Evolutionary conservation across 2,329 filamentous ascomycete genomes (phyloP).

Genomic region (Xylaria hypoxylon): DNA sequence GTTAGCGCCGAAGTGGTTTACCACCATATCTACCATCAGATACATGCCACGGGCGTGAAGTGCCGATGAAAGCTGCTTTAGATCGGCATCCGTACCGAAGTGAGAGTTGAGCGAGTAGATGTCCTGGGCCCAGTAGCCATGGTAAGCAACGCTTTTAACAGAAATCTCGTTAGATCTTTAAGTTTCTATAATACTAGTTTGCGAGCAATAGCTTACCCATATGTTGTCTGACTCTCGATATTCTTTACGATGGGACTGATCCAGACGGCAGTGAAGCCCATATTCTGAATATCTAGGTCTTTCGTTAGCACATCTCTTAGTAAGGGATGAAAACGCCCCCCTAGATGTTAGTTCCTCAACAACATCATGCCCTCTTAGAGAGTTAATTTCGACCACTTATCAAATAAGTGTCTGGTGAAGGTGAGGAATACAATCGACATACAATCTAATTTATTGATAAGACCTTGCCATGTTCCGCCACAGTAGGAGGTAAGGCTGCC

Average conservation of each 20-base stretch:
- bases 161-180: neutral
- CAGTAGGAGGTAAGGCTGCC: constrained; percentile 55
- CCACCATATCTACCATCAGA: constrained; percentile 71
- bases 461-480: constrained; percentile 62
- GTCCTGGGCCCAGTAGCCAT: constrained; percentile 66
- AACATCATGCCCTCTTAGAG: neutral
- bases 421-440: constrained; percentile 12
- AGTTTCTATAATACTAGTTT: neutral
- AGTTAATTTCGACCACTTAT: neutral
- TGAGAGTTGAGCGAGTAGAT: constrained; percentile 67
- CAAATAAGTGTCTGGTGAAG: neutral
- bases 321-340: neutral
- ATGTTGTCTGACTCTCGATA: constrained; percentile 54
- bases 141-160: constrained; percentile 54
- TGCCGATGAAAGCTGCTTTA: constrained; percentile 61
- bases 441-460: constrained; percentile 61
- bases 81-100: constrained; percentile 69
- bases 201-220: constrained; percentile 49
- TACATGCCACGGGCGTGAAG: constrained; percentile 68
- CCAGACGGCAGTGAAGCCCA: constrained; percentile 59
- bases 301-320: neutral
- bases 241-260: constrained; percentile 59
- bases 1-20: constrained; percentile 66
- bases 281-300: constrained; percentile 57
- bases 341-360: neutral